Base-by-base conservation (phyloP, 2,329 filamentous ascomycete species). In the Phyllosticta citribraziliensis region DNA sequence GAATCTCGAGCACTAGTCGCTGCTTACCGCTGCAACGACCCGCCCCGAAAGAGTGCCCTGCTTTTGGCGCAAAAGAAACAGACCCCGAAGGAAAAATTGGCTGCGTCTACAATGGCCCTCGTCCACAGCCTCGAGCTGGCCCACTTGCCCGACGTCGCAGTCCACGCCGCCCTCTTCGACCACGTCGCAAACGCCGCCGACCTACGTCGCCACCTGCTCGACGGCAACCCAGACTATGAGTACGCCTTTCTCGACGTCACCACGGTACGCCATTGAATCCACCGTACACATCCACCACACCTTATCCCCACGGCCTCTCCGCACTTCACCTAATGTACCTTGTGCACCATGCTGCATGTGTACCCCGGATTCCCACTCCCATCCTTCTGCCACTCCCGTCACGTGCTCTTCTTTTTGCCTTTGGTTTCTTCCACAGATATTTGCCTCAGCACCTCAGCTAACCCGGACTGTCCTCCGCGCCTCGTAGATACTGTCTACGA, bases 231-330 rank as follows among this genome's bases (percentile, higher is more conserved):
- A 11, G 86, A 87, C 9, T 97, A 92, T 68, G 91, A 97, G 74
- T 97, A 97, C 79, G 91, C 92, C 35, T 88, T 99, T 66, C 83
- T 99, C 55, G 93, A 99, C 75, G 91, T 91, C 20, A 85, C 84
- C 54, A 84, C 89, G 72, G 87, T 92, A 80, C 61, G 70, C 63
- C 33, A 47, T 52, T 24, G 22, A 30, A 14, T 24, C n/a, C 40
- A 3, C n/a, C 40, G 3, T 20, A 12, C 35, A 11, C 35, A 40
- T 14, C 14, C 40, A n/a, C 27, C 24, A 57, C 55, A 35, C 55
- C 55, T 57, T 47, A 47, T 47, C 19, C 17, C 14, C 52, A 24
- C 52, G n/a, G 19, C 33, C 27, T 35, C 53, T 59, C 54, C 57
- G 22, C 51, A 35, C 47, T 22, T 27, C n/a, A n/a, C n/a, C n/a